These are phyloP conservation scores for Linaria vulgaris DNA, from an alignment of 257 asterid species.

Conservation along the genomic window DNA sequence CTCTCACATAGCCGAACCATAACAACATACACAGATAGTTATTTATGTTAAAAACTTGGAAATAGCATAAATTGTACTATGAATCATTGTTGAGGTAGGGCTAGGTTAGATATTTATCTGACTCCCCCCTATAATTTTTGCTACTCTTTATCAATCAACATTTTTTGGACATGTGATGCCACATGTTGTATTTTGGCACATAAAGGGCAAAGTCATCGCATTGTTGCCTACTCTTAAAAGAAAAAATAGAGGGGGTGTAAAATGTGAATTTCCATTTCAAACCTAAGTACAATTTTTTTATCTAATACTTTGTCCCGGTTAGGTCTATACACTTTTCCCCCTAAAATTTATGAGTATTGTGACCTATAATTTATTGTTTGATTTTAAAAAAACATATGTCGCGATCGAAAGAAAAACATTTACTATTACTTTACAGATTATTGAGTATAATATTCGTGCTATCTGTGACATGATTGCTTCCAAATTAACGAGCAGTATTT, in stretches of 20 bases:
- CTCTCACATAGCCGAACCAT: no score
- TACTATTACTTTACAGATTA: no score
- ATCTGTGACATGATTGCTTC: not conserved
- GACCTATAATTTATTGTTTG: no score
- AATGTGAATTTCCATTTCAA: not conserved
- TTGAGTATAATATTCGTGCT: not conserved
- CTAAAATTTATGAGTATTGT: no score
- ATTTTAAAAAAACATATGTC: no score
- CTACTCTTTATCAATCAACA: conserved; percentile 23
- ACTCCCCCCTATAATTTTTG: not conserved
- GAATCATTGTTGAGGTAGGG: conserved; percentile 4
- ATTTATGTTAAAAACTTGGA: no score
- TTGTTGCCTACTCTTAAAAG: conserved; percentile 11
- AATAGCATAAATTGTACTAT: no score
- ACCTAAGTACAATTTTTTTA: not conserved
- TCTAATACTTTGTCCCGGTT: not conserved
- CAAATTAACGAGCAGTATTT: not conserved
- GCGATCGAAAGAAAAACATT: no score
- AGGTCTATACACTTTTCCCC: no score
- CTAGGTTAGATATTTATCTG: conserved; percentile 14
- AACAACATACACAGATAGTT: no score
- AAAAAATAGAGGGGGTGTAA: not conserved
- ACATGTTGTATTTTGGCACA: conserved; percentile 34
- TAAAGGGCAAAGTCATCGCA: conserved; percentile 26
- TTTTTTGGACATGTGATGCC: conserved; percentile 36